Evolutionary conservation across 331 rosid genomes (phyloP), one percentile per base, ranked within the genome.

Genomic region (Arachis monticola): DNA sequence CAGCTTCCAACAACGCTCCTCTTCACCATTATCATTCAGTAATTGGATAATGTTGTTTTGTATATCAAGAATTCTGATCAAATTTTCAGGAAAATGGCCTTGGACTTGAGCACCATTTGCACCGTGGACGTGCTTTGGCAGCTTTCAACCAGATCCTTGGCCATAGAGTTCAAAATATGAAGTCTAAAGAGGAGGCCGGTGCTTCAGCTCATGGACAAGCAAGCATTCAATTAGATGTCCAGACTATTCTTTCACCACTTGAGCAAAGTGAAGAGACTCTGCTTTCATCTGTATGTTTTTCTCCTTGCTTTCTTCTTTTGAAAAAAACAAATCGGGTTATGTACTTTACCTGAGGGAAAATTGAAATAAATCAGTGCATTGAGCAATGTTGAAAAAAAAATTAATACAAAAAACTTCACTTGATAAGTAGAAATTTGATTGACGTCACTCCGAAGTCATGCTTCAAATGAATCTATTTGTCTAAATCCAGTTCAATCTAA

Each of bases 51-150:
- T 71, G 60, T 17, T 8, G 30, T 66, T 63, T 63, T 73, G 68
- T 64, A 81, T 75, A 60, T 58, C 47, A 67, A 67, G 51, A 46
- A 59, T 40, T 72, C 80, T 12, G 69, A 12, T 79, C 77, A 62
- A 57, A 75, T 79, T 56, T 79, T 85, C 83, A 94, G 98, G 97
- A 87, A 81, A 87, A 83, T 80, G 92, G 88, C 69, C 86, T 85
- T 80, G 97, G 97, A 64, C 80, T 91, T 60, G 98, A 94, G 85
- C 98, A 94, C 81, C 91, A 91, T 85, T 87, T 94, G 83, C 93
- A 91, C 75, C 96, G 98, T 60, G 97, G 98, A 72, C 95, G 93
- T 72, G 91, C 97, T 2, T 73, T 93, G 76, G 88, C 96, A 56
- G 95, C 97, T 72, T 93, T 93, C 75, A 91, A 88, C 83, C 93